phyloP scores from a whole-genome alignment of 2,329 filamentous ascomycete genomes.

The Fusarium palustre region DNA sequence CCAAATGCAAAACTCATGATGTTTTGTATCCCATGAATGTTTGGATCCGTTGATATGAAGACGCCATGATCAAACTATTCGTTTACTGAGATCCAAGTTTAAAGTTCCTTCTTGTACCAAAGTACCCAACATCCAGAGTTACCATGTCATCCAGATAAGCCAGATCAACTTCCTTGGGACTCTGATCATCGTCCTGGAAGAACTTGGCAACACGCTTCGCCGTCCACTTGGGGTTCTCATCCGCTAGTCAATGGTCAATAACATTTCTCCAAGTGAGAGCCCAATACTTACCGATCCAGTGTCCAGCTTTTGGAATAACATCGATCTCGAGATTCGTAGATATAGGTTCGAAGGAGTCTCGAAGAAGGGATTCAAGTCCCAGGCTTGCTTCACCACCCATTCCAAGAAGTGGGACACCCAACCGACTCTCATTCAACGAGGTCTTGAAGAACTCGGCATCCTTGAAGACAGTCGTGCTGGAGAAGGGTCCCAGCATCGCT shows the following conservation, averaged over 20 bases:
- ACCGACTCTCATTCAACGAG: slow-evolving; percentile 31
- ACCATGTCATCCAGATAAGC: slow-evolving; percentile 35
- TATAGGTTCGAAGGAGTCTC: slow-evolving; percentile 15
- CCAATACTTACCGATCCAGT: slow-evolving; percentile 45
- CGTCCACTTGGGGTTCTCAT: slow-evolving; percentile 45
- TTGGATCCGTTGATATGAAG: neutral
- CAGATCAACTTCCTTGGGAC: slow-evolving; percentile 19
- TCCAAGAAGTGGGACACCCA: slow-evolving; percentile 39
- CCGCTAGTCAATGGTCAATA: slow-evolving; percentile 27
- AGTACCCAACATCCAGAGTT: slow-evolving; percentile 38
- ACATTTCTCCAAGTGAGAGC: fast-evolving
- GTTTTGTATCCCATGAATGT: neutral
- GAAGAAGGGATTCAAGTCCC: slow-evolving; percentile 17
- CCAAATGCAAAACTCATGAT: neutral
- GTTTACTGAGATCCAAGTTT: neutral
- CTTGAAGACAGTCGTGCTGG: slow-evolving; percentile 46
- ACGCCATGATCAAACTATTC: neutral
- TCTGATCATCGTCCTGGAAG: slow-evolving; percentile 21
- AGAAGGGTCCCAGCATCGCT: slow-evolving; percentile 55
- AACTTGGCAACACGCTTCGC: slow-evolving; percentile 36
- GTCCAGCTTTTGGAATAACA: slow-evolving; percentile 44
- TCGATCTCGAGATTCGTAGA: slow-evolving; percentile 34
- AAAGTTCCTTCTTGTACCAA: slow-evolving; percentile 5
- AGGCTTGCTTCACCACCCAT: slow-evolving; percentile 48
- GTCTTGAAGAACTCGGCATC: slow-evolving; percentile 54